These are phyloP conservation scores for Metschnikowia orientalis DNA, from an alignment of 805 yeast species.

Conservation along the genomic window DNA sequence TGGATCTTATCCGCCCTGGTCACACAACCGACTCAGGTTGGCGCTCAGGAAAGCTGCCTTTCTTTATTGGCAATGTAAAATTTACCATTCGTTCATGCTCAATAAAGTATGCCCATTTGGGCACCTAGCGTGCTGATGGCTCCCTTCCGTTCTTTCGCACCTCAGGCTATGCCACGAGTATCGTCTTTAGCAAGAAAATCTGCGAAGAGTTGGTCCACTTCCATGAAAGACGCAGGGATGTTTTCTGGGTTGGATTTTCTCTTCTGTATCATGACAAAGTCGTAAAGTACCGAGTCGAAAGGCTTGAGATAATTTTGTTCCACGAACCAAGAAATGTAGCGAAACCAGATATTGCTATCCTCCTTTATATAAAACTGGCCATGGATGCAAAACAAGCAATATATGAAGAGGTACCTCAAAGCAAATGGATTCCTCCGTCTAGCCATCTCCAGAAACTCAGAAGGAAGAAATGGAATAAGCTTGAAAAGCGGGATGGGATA, in stretches of 20 bases:
- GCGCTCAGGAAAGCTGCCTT: too few species aligned
- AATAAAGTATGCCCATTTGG: too few species aligned
- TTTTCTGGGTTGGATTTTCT: conserved; percentile 2
- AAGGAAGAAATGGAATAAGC: conserved; percentile 21
- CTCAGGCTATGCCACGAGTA: too few species aligned
- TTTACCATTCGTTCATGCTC: too few species aligned
- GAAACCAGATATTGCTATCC: conserved; percentile 27
- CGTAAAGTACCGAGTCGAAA: conserved; percentile 8
- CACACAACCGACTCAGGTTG: too few species aligned
- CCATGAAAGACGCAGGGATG: neutral
- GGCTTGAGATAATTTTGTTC: conserved; percentile 3
- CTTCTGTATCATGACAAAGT: conserved; percentile 6
- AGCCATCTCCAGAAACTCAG: conserved; percentile 18
- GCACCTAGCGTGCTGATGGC: too few species aligned
- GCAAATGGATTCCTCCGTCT: conserved; percentile 23
- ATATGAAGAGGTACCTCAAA: conserved; percentile 22
- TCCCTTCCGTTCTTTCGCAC: too few species aligned
- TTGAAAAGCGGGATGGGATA: conserved; percentile 32
- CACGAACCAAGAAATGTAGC: conserved; percentile 21
- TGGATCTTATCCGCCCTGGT: too few species aligned
- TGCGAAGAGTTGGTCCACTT: neutral
- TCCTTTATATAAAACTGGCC: conserved; percentile 21
- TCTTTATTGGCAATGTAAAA: too few species aligned
- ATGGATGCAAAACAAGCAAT: conserved; percentile 18
- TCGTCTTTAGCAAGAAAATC: too few species aligned